These are phyloP conservation scores for Medicago ruthenica DNA, from an alignment of 306 rosid genomes.

Conservation along the genomic window DNA sequence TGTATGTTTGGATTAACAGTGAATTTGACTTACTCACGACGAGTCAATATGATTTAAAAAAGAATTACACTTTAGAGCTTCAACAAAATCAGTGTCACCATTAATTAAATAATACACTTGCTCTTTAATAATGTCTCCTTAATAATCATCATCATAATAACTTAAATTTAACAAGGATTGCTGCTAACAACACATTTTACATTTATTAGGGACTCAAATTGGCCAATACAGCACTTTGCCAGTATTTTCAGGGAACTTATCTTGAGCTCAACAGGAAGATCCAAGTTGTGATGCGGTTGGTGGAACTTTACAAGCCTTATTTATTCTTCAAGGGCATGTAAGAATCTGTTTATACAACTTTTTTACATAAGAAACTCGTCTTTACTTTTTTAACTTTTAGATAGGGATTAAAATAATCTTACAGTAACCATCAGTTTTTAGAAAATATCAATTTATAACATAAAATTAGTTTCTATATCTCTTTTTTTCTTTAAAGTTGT, in stretches of 20 bases:
- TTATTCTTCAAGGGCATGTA: slow-evolving; percentile 83
- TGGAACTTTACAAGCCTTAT: slow-evolving; percentile 78
- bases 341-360: slow-evolving; percentile 21
- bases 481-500: no score
- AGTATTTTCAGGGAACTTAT: slow-evolving; percentile 59
- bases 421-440: no score
- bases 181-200: neutral
- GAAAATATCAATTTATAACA: no score
- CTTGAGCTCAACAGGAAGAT: slow-evolving; percentile 60
- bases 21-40: no score
- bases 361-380: neutral
- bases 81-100: no score
- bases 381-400: no score
- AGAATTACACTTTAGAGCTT: no score
- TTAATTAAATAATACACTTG: no score
- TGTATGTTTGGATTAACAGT: no score
- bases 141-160: neutral
- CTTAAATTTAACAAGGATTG: neutral
- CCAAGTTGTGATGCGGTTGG: slow-evolving; percentile 67
- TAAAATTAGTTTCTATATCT: no score
- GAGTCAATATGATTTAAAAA: no score
- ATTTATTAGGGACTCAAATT: slow-evolving; percentile 63
- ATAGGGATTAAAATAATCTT: no score
- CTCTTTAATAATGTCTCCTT: neutral
- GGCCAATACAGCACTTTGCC: slow-evolving; percentile 70